A percentile compares a stretch with the other conserved stretches of the same genome.
These are phyloP conservation scores for Cairneyella variabilis DNA, from an alignment of 495 filamentous ascomycete genomes.

Conservation along the genomic window DNA sequence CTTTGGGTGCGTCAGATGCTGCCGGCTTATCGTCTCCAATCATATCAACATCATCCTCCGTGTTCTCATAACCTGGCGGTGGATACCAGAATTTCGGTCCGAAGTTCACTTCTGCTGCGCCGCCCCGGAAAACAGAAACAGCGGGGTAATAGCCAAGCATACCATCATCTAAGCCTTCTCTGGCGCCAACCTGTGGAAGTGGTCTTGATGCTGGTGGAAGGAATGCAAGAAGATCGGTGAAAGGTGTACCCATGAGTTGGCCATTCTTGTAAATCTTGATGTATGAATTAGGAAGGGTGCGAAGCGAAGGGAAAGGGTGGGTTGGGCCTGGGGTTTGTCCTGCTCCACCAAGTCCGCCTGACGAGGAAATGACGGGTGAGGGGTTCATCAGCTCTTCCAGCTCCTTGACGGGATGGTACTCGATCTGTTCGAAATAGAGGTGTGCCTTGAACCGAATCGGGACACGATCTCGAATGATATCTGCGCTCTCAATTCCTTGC, in stretches of 20 bases:
- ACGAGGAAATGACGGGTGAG: constrained; percentile 47
- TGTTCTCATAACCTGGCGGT: constrained; percentile 48
- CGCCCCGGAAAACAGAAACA: constrained; percentile 85
- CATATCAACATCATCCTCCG: constrained; percentile 49
- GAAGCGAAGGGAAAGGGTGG: constrained; percentile 64
- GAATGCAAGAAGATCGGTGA: constrained; percentile 85
- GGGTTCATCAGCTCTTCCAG: constrained; percentile 84
- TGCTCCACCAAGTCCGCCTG: constrained; percentile 22
- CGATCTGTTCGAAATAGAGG: constrained; percentile 92
- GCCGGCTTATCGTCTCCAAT: constrained; percentile 27
- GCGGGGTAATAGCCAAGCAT: constrained; percentile 94
- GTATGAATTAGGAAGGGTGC: constrained; percentile 79
- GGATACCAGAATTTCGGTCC: constrained; percentile 87
- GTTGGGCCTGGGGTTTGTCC: constrained; percentile 49
- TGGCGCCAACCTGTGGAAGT: constrained; percentile 64
- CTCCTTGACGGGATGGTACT: constrained; percentile 83
- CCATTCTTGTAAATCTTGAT: constrained; percentile 95
- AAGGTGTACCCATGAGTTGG: constrained; percentile 76
- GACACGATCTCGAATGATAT: constrained; percentile 91
- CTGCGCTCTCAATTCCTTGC: constrained; percentile 37
- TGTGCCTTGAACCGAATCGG: constrained; percentile 91
- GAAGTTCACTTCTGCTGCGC: constrained; percentile 88
- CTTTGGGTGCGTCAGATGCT: constrained; percentile 5
- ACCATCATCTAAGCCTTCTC: constrained; percentile 85
- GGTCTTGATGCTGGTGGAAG: constrained; percentile 86